phyloP scores from a whole-genome alignment of 176 grass and related monocot genomes.

The Typha latifolia region DNA sequence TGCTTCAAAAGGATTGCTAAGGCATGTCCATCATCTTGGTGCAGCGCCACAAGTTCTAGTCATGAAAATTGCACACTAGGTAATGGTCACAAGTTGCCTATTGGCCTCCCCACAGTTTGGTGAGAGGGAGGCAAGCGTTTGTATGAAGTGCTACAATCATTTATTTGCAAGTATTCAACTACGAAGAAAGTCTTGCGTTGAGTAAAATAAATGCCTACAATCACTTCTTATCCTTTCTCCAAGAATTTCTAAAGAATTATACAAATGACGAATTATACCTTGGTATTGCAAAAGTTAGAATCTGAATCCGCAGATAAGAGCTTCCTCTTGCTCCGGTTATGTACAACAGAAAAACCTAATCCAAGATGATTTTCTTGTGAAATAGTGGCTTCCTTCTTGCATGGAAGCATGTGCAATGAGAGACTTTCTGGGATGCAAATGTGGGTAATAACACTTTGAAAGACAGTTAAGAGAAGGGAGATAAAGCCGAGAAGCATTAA shows the following conservation, averaged over 20 bases:
- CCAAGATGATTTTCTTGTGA: conserved; percentile 7
- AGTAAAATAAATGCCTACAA: no score
- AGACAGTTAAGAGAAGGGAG: conserved; percentile 21
- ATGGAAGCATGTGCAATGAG: conserved; percentile 18
- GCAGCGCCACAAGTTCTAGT: no score
- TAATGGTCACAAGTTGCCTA: no score
- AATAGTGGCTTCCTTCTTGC: conserved; percentile 12
- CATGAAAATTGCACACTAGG: no score
- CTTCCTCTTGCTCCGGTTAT: background rate
- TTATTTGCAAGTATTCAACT: no score
- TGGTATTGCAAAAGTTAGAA: conserved; percentile 1
- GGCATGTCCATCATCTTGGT: no score
- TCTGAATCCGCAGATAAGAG: conserved; percentile 4
- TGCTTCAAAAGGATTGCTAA: no score
- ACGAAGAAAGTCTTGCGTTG: no score
- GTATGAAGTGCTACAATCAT: no score
- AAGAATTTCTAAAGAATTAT: background rate
- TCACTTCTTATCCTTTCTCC: background rate
- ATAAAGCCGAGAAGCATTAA: conserved; percentile 28
- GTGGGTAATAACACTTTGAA: conserved; percentile 8
- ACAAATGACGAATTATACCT: conserved; percentile 6
- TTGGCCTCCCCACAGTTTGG: no score
- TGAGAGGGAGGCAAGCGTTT: no score
- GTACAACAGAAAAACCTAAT: background rate
- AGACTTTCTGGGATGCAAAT: conserved; percentile 12